A percentile compares a stretch with the other conserved stretches of the same genome.
Conservation (phyloP, 108 stramenopile species). For the Skeletonema grethae region DNA sequence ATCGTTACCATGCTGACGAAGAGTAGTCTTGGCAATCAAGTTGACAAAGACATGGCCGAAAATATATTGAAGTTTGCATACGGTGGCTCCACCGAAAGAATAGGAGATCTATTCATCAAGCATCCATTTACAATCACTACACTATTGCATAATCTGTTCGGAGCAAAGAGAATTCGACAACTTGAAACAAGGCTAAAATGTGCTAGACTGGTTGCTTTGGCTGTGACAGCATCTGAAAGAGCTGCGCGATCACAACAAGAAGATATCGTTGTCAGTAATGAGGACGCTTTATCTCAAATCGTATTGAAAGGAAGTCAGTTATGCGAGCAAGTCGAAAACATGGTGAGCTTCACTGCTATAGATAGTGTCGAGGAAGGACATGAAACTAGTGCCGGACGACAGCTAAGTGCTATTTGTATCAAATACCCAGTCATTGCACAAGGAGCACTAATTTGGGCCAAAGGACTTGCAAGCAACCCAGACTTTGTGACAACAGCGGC, state of each 20-base stretch:
- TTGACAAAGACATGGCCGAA: slow-evolving; percentile 68
- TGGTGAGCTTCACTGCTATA: slow-evolving; percentile 81
- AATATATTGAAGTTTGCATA: slow-evolving; percentile 57
- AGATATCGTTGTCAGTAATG: slow-evolving; percentile 41
- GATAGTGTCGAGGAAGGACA: slow-evolving; percentile 29
- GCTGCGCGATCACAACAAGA: slow-evolving; percentile 17
- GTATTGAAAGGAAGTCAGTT: slow-evolving; percentile 68
- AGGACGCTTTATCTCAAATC: slow-evolving; percentile 51
- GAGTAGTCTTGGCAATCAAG: slow-evolving; percentile 55
- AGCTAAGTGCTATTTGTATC: slow-evolving; percentile 68
- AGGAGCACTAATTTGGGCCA: slow-evolving; percentile 84
- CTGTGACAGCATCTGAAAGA: slow-evolving; percentile 65
- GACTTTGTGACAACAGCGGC: slow-evolving; percentile 79
- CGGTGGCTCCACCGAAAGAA: slow-evolving; percentile 42
- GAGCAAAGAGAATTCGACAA: slow-evolving; percentile 45
- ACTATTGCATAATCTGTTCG: slow-evolving; percentile 67
- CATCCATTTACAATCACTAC: slow-evolving; percentile 68
- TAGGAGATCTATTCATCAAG: slow-evolving; percentile 65
- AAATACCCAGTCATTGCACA: slow-evolving; percentile 67
- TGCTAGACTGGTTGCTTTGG: slow-evolving; percentile 67
- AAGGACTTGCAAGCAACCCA: slow-evolving; percentile 55
- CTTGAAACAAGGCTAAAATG: slow-evolving; percentile 63
- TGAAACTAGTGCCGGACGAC: slow-evolving; percentile 58
- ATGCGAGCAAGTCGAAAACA: slow-evolving; percentile 79
- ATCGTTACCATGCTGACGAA: slow-evolving; percentile 59